phyloP scores from a whole-genome alignment of 176 grass and related monocot species.

The Oryza rufipogon region DNA sequence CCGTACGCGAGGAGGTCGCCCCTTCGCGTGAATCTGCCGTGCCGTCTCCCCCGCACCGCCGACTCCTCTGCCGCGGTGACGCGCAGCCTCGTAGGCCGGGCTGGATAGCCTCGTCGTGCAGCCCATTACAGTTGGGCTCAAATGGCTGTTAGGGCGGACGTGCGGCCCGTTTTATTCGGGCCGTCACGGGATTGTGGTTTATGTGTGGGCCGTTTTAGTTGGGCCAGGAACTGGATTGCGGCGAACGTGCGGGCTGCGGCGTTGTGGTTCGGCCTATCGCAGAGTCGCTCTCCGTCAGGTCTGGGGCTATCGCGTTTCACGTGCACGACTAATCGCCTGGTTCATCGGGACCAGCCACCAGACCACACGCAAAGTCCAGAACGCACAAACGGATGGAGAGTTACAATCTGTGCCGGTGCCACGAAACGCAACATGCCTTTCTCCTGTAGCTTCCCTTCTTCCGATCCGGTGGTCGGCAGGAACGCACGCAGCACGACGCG shows the following conservation, averaged over 20 bases:
- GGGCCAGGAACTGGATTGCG: not conserved
- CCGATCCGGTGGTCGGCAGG: not conserved
- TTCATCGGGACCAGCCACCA: not conserved
- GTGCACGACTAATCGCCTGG: not conserved
- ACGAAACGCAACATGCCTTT: not conserved
- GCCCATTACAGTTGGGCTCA: not conserved
- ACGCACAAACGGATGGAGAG: not conserved
- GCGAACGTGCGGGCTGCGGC: not conserved
- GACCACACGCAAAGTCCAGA: not conserved
- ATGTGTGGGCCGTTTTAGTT: not conserved
- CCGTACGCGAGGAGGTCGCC: not conserved
- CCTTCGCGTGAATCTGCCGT: conserved; percentile 35
- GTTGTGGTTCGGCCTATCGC: too few species aligned
- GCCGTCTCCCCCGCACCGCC: conserved; percentile 37
- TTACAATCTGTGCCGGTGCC: not conserved
- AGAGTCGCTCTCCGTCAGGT: not conserved
- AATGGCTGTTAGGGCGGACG: too few species aligned
- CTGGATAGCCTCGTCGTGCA: not conserved
- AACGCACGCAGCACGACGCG: not conserved
- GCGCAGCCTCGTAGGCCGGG: not conserved
- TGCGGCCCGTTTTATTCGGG: not conserved
- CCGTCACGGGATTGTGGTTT: not conserved
- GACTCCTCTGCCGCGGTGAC: conserved; percentile 30
- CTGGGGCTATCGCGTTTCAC: conserved; percentile 14
- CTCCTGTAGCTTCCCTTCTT: not conserved